Percentiles rank a stretch among this genome's conserved stretches.
Conservation (phyloP, 371 early-diverging fungal genomes). For the Choanephora cucurbitarum region DNA sequence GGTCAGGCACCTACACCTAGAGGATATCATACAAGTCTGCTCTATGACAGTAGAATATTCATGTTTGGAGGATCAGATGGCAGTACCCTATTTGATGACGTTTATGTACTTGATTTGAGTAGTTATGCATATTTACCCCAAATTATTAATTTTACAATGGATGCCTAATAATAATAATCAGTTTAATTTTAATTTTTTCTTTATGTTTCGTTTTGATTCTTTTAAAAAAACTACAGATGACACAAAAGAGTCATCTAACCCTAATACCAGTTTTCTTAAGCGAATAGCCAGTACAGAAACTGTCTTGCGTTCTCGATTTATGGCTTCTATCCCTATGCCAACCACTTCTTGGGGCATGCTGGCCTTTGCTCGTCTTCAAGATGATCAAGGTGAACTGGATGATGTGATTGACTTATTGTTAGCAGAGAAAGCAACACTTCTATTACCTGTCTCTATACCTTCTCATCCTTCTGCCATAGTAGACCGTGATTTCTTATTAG, state of each 20-base stretch:
- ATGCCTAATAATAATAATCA: constrained; percentile 4
- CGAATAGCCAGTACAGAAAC: constrained; percentile 36
- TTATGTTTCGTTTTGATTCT: constrained; percentile 45
- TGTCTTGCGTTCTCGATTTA: constrained; percentile 15
- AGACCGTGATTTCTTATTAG: constrained; percentile 51
- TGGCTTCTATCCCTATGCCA: constrained; percentile 53
- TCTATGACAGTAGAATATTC: constrained; percentile 80
- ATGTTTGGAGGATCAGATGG: constrained; percentile 90
- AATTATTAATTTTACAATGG: constrained; percentile 58
- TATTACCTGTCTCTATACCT: constrained; percentile 51
- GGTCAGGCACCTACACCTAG: constrained; percentile 73
- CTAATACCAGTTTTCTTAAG: constrained; percentile 24
- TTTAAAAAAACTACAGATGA: constrained; percentile 13
- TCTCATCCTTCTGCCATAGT: constrained; percentile 45
- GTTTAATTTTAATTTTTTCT: constrained; percentile 6
- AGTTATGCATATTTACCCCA: constrained; percentile 74
- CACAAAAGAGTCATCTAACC: neutral
- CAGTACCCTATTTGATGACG: constrained; percentile 72
- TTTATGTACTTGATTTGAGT: constrained; percentile 79
- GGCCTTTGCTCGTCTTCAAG: constrained; percentile 34
- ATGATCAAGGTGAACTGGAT: constrained; percentile 36
- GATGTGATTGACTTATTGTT: constrained; percentile 39
- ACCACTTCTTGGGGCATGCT: constrained; percentile 56
- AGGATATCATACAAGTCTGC: constrained; percentile 84
- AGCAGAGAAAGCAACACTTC: constrained; percentile 32